A percentile compares a stretch with the other conserved stretches of the same genome.
Conservation (phyloP, 306 rosid genomes). For the Prunus mongolica region DNA sequence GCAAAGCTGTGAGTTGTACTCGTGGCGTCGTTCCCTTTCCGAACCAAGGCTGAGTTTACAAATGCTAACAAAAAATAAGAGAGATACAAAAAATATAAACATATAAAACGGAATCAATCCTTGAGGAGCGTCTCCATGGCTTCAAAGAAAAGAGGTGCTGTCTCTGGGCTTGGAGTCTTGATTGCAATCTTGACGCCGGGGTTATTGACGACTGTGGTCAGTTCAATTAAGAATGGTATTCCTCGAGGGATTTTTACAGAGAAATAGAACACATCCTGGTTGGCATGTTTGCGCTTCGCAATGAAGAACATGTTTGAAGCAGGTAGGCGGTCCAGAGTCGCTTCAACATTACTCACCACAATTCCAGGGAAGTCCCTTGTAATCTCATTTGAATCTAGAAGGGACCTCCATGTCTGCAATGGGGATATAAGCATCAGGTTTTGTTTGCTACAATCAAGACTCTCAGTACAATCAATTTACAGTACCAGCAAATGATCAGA, state of each 20-base stretch:
- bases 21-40: no score
- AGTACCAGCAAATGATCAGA: background rate
- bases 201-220: conserved; percentile 62
- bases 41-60: conserved; percentile 28
- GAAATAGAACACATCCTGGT: conserved; percentile 97
- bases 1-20: no score
- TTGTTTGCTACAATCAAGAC: conserved; percentile 7
- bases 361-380: conserved; percentile 70
- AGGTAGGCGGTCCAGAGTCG: conserved; percentile 61
- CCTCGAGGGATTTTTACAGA: conserved; percentile 82
- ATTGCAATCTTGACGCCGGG: conserved; percentile 86
- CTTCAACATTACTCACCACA: conserved; percentile 54
- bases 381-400: conserved; percentile 92
- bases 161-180: conserved; percentile 89
- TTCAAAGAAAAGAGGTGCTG: conserved; percentile 77
- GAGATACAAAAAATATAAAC: conserved; percentile 23
- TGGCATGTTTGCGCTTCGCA: conserved; percentile 82
- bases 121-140: conserved; percentile 71
- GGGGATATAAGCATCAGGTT: conserved; percentile 16
- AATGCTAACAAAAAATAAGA: conserved; percentile 25
- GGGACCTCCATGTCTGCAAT: conserved; percentile 94
- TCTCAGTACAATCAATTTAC: background rate
- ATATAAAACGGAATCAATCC: conserved; percentile 38
- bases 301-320: conserved; percentile 84
- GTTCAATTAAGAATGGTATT: conserved; percentile 68